Evolutionary conservation across 345 rosid species (phyloP).

Genomic region (Murraya paniculata): DNA sequence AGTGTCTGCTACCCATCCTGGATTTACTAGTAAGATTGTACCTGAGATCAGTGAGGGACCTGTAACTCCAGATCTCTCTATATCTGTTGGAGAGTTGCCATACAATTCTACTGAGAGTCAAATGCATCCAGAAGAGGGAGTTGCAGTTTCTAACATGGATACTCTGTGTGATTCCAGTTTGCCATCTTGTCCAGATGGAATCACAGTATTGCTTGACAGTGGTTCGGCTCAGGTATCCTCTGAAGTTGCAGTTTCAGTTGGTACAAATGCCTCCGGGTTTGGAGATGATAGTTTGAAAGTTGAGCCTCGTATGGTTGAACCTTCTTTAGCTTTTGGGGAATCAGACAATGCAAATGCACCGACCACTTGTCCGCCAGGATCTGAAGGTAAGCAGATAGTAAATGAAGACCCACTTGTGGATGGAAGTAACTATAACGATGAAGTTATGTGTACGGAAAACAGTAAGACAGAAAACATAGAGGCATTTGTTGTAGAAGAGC

Average conservation of each 20-base stretch:
- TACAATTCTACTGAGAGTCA: conserved; percentile 20
- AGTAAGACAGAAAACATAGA: conserved; percentile 16
- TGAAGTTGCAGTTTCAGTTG: conserved; percentile 25
- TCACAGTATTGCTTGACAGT: conserved; percentile 22
- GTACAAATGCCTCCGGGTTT: conserved; percentile 26
- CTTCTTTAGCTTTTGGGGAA: conserved; percentile 24
- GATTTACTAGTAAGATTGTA: conserved; percentile 25
- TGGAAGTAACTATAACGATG: conserved; percentile 23
- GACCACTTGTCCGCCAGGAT: conserved; percentile 18
- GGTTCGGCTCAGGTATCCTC: conserved; percentile 30
- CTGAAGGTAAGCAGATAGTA: conserved; percentile 27
- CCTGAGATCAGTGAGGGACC: conserved; percentile 22
- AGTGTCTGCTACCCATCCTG: conserved; percentile 28
- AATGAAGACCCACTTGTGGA: conserved; percentile 24
- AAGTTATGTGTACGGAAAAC: conserved; percentile 31
- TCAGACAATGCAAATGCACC: conserved; percentile 24
- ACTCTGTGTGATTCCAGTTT: conserved; percentile 20
- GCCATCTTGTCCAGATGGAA: conserved; percentile 23
- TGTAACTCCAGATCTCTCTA: conserved; percentile 24
- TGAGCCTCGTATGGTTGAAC: conserved; percentile 21
- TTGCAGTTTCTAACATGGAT: conserved; percentile 22
- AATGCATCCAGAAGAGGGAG: conserved; percentile 21
- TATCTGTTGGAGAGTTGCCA: conserved; percentile 24
- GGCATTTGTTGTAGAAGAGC: conserved; percentile 31
- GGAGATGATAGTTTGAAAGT: conserved; percentile 22